Conservation (phyloP, 1,284 basidiomycete species). For the Tausonia pullulans region DNA sequence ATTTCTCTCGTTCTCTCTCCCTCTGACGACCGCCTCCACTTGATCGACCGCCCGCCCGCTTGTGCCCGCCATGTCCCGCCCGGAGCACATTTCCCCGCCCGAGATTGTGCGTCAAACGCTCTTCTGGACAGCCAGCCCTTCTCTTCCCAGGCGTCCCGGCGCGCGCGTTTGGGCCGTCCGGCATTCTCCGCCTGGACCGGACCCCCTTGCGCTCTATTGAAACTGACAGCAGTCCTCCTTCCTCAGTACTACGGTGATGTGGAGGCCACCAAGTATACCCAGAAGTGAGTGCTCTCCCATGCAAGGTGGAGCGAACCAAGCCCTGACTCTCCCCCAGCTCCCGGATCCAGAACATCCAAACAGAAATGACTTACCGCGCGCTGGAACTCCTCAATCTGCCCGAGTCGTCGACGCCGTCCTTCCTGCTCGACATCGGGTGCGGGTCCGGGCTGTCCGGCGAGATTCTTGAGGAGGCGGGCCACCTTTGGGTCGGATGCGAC, state of each 20-base stretch:
- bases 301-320: not conserved
- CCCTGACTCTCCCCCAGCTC: constrained; percentile 45
- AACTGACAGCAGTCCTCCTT: constrained; percentile 15
- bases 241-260: constrained; percentile 86
- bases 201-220: not conserved
- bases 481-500: constrained; percentile 90
- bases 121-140: constrained; percentile 59
- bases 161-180: constrained; percentile 66
- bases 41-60: no score
- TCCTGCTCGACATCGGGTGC: constrained; percentile 92
- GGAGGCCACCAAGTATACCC: constrained; percentile 93
- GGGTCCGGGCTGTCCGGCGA: constrained; percentile 97
- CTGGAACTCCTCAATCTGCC: constrained; percentile 82
- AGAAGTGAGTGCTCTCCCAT: constrained; percentile 52
- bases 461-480: constrained; percentile 87
- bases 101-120: constrained; percentile 55
- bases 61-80: constrained; percentile 66
- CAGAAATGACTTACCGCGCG: constrained; percentile 94
- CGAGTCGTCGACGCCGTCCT: constrained; percentile 54
- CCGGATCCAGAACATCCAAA: constrained; percentile 92
- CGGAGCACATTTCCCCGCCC: constrained; percentile 89
- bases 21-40: no score
- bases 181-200: not conserved
- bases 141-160: constrained; percentile 89
- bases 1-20: no score